These are phyloP conservation scores for Hanseniaspora meyeri DNA, from an alignment of 805 yeast genomes.

Conservation along the genomic window DNA sequence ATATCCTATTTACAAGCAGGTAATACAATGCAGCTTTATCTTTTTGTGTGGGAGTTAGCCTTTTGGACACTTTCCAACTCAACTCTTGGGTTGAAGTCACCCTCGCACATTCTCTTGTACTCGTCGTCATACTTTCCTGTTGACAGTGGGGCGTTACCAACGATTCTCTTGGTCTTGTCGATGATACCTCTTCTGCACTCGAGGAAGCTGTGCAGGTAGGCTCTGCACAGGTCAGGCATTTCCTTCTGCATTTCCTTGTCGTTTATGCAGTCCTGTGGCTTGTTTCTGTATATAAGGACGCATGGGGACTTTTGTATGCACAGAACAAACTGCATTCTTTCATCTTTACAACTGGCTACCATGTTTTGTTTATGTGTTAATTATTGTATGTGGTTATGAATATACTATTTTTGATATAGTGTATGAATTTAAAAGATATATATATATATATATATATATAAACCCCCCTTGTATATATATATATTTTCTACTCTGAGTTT, in stretches of 20 bases:
- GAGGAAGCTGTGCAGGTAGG: constrained; percentile 71
- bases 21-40: too few relatives aligned
- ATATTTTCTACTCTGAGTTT: not conserved
- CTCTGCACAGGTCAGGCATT: constrained; percentile 77
- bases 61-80: constrained; percentile 63
- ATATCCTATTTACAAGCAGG: not conserved
- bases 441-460: too few relatives aligned
- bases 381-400: not conserved
- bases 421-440: too few relatives aligned
- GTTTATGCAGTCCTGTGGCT: constrained; percentile 77
- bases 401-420: too few relatives aligned
- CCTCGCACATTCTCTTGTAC: constrained; percentile 62
- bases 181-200: constrained; percentile 86
- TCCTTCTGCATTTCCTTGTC: constrained; percentile 64
- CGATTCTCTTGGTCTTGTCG: constrained; percentile 80
- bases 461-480: too few relatives aligned
- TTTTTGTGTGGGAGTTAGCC: not conserved
- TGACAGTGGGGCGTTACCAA: constrained; percentile 87
- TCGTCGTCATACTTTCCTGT: constrained; percentile 88
- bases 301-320: constrained; percentile 95
- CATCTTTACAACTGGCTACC: constrained; percentile 86
- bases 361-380: constrained; percentile 21
- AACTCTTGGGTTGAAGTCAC: constrained; percentile 69
- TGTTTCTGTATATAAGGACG: constrained; percentile 77
- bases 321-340: constrained; percentile 86